phyloP scores from a whole-genome alignment of 495 filamentous ascomycete species.

The Penicillium angulare region DNA sequence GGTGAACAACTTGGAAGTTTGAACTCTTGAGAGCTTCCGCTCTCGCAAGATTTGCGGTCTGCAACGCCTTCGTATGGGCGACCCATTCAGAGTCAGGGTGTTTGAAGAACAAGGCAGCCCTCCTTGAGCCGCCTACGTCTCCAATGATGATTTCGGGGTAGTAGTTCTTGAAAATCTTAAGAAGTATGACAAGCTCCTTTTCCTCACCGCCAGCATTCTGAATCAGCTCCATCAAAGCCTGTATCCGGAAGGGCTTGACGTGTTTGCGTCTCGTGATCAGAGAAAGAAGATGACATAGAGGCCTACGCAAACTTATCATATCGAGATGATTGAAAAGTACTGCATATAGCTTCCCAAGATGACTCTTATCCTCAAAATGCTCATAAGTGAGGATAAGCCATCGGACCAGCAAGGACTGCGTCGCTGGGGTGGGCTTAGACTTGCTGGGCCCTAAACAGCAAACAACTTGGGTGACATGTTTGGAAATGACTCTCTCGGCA shows the following conservation, averaged over 20 bases:
- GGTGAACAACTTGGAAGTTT: conserved; percentile 45
- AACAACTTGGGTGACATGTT: conserved; percentile 64
- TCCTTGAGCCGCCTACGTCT: conserved; percentile 44
- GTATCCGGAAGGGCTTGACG: conserved; percentile 81
- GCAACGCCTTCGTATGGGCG: conserved; percentile 62
- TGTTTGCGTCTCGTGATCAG: conserved; percentile 82
- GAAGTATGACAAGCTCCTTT: conserved; percentile 71
- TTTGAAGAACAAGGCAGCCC: conserved; percentile 49
- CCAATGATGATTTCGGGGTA: conserved; percentile 87
- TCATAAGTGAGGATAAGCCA: conserved; percentile 83
- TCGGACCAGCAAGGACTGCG: conserved; percentile 66
- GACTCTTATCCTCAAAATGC: conserved; percentile 60
- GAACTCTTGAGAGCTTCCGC: conserved; percentile 26
- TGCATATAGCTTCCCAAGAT: conserved; percentile 69
- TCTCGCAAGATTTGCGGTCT: conserved; percentile 51
- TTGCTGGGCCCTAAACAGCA: conserved; percentile 76
- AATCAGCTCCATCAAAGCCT: conserved; percentile 65
- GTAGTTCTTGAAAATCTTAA: conserved; percentile 83
- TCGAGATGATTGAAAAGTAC: conserved; percentile 83
- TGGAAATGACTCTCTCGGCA: conserved; percentile 56
- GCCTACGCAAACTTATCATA: conserved; percentile 58
- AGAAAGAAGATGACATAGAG: conserved; percentile 78
- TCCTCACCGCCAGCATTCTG: conserved; percentile 55
- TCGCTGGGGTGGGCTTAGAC: conserved; percentile 69
- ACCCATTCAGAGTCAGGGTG: conserved; percentile 80